Evolutionary conservation across 1,284 basidiomycete genomes (phyloP).

Genomic region (Waitea zeae): DNA sequence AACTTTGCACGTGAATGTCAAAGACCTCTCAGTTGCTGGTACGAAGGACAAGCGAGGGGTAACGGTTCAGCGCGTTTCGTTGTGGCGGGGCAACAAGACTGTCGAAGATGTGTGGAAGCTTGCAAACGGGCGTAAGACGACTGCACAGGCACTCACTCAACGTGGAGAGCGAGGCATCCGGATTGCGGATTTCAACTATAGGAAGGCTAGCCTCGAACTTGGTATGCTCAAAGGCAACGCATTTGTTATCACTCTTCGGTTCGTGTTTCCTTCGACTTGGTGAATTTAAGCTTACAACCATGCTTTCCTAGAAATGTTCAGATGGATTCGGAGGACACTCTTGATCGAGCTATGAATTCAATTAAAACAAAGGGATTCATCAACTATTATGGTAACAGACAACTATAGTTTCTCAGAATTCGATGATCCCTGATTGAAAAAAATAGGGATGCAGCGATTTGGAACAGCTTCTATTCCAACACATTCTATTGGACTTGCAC

Average conservation of each 20-base stretch:
- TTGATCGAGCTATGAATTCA: constrained; percentile 66
- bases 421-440: constrained; percentile 2
- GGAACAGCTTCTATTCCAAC: constrained; percentile 94
- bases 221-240: constrained; percentile 94
- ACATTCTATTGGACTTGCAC: constrained; percentile 81
- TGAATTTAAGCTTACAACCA: neutral
- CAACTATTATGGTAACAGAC: constrained; percentile 80
- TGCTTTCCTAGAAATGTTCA: constrained; percentile 58
- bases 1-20: constrained; percentile 54
- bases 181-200: constrained; percentile 79
- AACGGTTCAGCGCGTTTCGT: constrained; percentile 82
- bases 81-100: constrained; percentile 65
- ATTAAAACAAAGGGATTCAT: constrained; percentile 84
- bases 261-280: constrained; percentile 1
- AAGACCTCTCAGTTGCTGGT: constrained; percentile 81
- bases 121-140: constrained; percentile 49
- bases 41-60: constrained; percentile 98
- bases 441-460: constrained; percentile 93
- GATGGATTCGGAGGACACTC: constrained; percentile 48
- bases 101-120: constrained; percentile 76
- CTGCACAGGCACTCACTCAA: constrained; percentile 39
- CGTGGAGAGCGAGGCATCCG: constrained; percentile 84
- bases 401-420: neutral
- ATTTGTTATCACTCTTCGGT: constrained; percentile 91
- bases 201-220: constrained; percentile 67